These are phyloP conservation scores for Aspergillus kassunensis DNA, from an alignment of 495 filamentous ascomycete genomes.

Conservation along the genomic window DNA sequence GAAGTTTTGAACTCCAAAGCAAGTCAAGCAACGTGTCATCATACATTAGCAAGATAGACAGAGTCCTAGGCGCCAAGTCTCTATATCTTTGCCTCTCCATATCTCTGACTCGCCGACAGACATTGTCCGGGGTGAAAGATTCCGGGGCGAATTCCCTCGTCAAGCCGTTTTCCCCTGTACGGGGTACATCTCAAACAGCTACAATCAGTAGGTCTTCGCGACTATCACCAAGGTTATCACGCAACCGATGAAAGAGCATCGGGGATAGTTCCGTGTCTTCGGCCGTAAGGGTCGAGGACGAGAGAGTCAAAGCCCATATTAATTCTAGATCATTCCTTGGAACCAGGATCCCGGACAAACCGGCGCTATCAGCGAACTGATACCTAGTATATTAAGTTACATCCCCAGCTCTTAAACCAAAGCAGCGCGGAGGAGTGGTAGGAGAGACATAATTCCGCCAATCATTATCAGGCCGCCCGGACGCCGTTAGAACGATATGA, in stretches of 20 bases:
- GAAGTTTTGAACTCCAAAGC: background rate
- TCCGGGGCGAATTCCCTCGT: too few species aligned
- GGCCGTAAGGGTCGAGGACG: too few species aligned
- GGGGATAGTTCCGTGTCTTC: background rate
- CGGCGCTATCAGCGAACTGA: background rate
- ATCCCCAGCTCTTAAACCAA: conserved; percentile 4
- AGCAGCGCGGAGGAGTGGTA: background rate
- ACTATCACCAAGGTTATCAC: background rate
- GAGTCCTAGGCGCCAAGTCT: background rate
- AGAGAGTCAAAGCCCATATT: too few species aligned
- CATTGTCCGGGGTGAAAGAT: conserved; percentile 2
- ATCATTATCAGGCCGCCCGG: too few species aligned
- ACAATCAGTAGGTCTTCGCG: too few species aligned
- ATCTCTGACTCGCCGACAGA: background rate
- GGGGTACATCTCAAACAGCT: too few species aligned
- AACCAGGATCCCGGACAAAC: background rate
- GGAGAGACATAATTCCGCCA: conserved; percentile 9
- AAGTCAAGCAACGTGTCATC: conserved; percentile 8
- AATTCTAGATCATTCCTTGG: conserved; percentile 3
- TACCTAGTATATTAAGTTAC: background rate
- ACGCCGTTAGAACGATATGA: too few species aligned
- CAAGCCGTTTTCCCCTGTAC: too few species aligned
- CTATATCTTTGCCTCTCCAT: background rate
- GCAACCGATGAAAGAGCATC: background rate
- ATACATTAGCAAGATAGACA: background rate